Conservation (phyloP, 192 early-diverging fungal genomes). For the Chytriomyces confervae region DNA sequence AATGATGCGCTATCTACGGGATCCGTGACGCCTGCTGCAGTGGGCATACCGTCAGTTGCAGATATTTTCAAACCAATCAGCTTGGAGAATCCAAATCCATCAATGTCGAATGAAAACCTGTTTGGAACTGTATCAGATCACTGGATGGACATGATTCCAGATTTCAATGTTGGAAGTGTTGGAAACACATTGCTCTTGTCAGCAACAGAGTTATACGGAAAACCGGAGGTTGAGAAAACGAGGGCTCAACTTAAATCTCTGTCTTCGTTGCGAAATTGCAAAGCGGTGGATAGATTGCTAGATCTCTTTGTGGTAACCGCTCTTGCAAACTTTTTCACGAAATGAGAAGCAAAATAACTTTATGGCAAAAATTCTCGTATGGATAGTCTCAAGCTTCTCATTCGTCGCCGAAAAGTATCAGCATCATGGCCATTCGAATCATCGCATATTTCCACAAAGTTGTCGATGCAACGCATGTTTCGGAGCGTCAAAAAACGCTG, state of each 20-base stretch:
- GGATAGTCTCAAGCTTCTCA: background rate
- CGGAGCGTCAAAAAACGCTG: slow-evolving; percentile 5
- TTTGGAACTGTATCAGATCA: background rate
- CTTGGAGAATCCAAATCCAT: background rate
- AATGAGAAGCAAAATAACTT: too few relatives aligned
- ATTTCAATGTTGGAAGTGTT: background rate
- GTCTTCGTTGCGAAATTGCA: background rate
- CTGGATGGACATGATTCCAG: background rate
- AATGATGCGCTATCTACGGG: too few relatives aligned
- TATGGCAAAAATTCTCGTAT: too few relatives aligned
- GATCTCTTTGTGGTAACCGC: slow-evolving; percentile 3
- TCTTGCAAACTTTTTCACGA: too few relatives aligned
- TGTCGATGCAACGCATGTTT: background rate
- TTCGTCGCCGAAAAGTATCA: background rate
- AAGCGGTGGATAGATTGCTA: slow-evolving; percentile 16
- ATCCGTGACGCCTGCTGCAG: background rate
- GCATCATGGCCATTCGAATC: background rate
- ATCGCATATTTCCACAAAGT: slow-evolving; percentile 1
- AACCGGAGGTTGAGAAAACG: slow-evolving; percentile 11
- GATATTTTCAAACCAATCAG: background rate
- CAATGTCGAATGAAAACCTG: background rate
- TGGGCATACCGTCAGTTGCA: background rate
- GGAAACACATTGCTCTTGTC: background rate
- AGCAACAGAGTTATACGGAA: slow-evolving; percentile 21
- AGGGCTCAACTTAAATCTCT: background rate